Conservation (phyloP, 1,284 basidiomycete species). For the Erythrobasidium hasegawianum region DNA sequence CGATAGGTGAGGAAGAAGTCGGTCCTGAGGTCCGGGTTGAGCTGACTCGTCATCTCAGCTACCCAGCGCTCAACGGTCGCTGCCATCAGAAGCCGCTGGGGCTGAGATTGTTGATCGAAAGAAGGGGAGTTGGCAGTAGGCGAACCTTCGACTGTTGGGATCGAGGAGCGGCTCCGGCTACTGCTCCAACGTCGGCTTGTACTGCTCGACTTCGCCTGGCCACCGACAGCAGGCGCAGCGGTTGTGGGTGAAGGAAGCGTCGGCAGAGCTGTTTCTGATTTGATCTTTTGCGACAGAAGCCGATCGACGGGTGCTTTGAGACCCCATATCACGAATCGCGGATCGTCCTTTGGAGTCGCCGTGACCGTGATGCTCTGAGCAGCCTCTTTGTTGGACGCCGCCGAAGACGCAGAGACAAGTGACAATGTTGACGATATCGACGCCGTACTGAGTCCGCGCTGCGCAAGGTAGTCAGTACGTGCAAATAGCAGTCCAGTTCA, state of each 20-base stretch:
- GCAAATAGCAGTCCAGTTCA: too few relatives aligned
- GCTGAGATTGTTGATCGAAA: background rate
- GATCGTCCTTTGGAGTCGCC: conserved; percentile 65
- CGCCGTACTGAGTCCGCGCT: conserved; percentile 33
- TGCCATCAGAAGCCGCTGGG: conserved; percentile 59
- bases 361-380: conserved; percentile 40
- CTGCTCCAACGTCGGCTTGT: too few relatives aligned
- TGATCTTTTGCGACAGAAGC: conserved; percentile 1
- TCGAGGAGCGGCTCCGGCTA: too few relatives aligned
- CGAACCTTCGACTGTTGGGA: too few relatives aligned
- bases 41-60: conserved; percentile 74
- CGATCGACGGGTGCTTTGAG: conserved; percentile 28
- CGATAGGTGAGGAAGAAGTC: conserved; percentile 85
- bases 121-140: background rate
- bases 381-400: conserved; percentile 16
- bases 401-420: conserved; percentile 32
- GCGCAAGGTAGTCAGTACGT: background rate
- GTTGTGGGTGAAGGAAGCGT: too few relatives aligned
- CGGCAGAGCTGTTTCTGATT: background rate
- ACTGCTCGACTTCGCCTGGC: too few relatives aligned
- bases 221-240: too few relatives aligned
- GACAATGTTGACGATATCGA: conserved; percentile 35
- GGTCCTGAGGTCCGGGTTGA: conserved; percentile 70
- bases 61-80: conserved; percentile 87
- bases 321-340: conserved; percentile 82